Conservation (phyloP, 495 filamentous ascomycete genomes). For the Hyaloscypha finlandica region DNA sequence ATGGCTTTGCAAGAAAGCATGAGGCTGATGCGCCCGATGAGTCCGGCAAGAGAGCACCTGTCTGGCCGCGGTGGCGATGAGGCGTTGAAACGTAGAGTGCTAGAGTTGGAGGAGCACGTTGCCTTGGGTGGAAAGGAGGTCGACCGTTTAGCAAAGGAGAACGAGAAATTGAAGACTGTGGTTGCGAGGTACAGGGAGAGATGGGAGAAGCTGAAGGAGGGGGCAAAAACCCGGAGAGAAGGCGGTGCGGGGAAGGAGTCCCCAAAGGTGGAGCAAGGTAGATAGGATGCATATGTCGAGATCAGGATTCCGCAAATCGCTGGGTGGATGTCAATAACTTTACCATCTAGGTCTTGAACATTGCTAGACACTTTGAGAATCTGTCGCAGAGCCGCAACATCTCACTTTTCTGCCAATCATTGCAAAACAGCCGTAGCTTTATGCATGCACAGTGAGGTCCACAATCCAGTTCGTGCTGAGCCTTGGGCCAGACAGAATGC, state of each 20-base stretch:
- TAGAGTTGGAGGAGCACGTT: slow-evolving; percentile 61
- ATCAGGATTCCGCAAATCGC: too few species aligned
- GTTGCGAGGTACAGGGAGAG: slow-evolving; percentile 70
- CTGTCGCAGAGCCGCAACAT: neutral
- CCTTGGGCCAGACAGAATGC: too few species aligned
- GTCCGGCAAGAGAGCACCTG: slow-evolving; percentile 31
- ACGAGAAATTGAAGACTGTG: slow-evolving; percentile 67
- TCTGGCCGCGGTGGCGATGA: slow-evolving; percentile 31
- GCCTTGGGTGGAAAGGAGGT: slow-evolving; percentile 51
- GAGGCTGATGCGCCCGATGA: slow-evolving; percentile 58
- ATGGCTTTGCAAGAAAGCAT: slow-evolving; percentile 81
- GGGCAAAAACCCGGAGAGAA: slow-evolving; percentile 68
- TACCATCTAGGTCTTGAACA: neutral
- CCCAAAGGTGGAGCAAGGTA: slow-evolving; percentile 1
- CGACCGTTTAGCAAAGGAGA: slow-evolving; percentile 60
- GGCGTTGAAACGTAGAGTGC: slow-evolving; percentile 24
- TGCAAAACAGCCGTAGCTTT: neutral
- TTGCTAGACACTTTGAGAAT: neutral
- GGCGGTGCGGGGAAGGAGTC: slow-evolving; percentile 35
- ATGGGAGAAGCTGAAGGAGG: slow-evolving; percentile 85
- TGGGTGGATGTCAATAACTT: neutral
- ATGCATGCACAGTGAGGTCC: neutral
- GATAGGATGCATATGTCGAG: neutral
- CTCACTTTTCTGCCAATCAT: neutral
- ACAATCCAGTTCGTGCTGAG: too few species aligned